Evolutionary conservation across 208 protist species (phyloP).

Genomic region (Crithidia mellificae): DNA sequence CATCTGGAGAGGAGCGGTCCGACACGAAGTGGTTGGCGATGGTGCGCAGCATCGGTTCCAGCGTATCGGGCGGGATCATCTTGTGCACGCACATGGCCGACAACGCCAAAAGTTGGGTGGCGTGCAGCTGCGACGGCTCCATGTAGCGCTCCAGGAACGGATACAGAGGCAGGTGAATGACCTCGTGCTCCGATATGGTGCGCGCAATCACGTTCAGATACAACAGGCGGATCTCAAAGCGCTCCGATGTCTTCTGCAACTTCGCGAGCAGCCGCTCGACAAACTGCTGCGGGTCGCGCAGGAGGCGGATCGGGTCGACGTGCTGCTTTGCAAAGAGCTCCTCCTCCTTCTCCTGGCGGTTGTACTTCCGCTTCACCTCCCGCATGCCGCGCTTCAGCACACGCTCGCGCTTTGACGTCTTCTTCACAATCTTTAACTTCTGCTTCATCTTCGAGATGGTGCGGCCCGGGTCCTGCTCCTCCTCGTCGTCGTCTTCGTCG

Average conservation of each 20-base stretch:
- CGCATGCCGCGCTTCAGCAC: constrained; percentile 84
- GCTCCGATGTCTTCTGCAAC: constrained; percentile 91
- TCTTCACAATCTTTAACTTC: constrained; percentile 93
- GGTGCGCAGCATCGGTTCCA: constrained; percentile 91
- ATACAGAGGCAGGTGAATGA: constrained; percentile 97
- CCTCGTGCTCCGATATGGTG: constrained; percentile 93
- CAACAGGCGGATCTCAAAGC: constrained; percentile 95
- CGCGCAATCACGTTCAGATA: constrained; percentile 97
- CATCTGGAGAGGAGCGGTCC: constrained; percentile 91
- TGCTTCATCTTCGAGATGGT: constrained; percentile 90
- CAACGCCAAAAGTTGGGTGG: constrained; percentile 95
- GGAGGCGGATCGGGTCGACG: constrained; percentile 93
- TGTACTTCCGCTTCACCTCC: constrained; percentile 76
- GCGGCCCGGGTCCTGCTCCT: constrained; percentile 73
- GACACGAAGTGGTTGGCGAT: constrained; percentile 97
- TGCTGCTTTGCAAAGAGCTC: constrained; percentile 82
- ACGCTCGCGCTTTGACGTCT: constrained; percentile 85
- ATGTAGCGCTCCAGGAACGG: constrained; percentile 96
- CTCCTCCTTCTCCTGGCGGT: constrained; percentile 83
- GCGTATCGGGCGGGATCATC: constrained; percentile 92
- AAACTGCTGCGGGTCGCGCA: constrained; percentile 96
- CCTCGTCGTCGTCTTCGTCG: constrained; percentile 71
- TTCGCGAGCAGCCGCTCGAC: constrained; percentile 93
- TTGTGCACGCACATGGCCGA: constrained; percentile 95
- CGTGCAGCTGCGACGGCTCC: constrained; percentile 95